Conservation (phyloP, 2,329 filamentous ascomycete species). For the Alternaria novae-zelandiae region DNA sequence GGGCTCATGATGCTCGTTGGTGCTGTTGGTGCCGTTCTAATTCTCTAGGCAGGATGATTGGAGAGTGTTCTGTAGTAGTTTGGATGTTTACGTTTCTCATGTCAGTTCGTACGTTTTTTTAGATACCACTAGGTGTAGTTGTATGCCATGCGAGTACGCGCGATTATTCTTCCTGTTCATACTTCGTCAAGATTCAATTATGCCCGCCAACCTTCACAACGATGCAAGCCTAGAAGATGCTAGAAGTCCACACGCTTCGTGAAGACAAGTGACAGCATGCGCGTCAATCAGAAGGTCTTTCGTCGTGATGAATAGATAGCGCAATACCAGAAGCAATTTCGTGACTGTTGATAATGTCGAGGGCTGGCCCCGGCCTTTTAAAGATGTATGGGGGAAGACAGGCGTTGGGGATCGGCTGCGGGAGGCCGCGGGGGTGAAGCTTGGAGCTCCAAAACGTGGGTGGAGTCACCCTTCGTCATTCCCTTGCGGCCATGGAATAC, state of each 20-base stretch:
- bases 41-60: conserved; percentile 21
- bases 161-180: background rate
- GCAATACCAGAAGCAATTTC: background rate
- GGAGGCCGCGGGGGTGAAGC: conserved; percentile 15
- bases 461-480: conserved; percentile 23
- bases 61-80: background rate
- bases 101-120: background rate
- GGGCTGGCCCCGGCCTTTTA: background rate
- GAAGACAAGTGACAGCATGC: background rate
- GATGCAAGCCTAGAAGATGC: background rate
- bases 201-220: background rate
- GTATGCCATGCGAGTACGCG: conserved; percentile 7
- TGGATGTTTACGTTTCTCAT: conserved; percentile 9
- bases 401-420: conserved; percentile 2
- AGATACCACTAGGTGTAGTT: conserved; percentile 1
- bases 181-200: background rate
- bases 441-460: conserved; percentile 8
- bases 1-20: conserved; percentile 27
- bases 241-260: background rate
- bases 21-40: conserved; percentile 26
- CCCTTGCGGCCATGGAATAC: conserved; percentile 4
- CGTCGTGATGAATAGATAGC: background rate
- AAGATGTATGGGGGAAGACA: background rate
- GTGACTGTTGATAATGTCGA: background rate
- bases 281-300: background rate